Base-by-base conservation (phyloP, 2,329 filamentous ascomycete species). In the Teratosphaeriaceae sp. region DNA sequence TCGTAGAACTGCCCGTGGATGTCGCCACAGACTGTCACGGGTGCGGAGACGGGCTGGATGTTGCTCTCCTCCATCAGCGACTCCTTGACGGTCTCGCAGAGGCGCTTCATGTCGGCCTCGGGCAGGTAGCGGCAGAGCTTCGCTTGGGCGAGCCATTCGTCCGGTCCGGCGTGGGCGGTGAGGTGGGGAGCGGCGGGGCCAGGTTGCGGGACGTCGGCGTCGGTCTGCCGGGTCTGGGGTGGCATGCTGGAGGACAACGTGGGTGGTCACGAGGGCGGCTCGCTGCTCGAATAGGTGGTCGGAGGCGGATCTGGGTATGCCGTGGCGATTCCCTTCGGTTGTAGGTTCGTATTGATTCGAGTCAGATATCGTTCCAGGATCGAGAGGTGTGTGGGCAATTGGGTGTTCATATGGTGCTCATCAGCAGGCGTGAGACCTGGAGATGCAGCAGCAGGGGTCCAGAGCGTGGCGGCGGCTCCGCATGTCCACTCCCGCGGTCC, bases 1-100 rank as follows among this genome's bases (percentile, higher is more conserved):
- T 98, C 92, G 69, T 98, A 97, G 66, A 97, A 97, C 69, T 98
- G 92, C 57, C 92, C 92, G 68, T 98, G 92, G 50, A 98, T 97
- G 64, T 98, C 92, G 62, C 92, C 92, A 61, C 92, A 97, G 50
- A 98, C 85, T 4, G 92, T 98, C 50, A 98, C 92, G 5, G 92
- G 92, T 0, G 92, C 95, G 42, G 85, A 81, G 16, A 98, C 90
- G n/a, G 92, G 92, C 65, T 97, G 92, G 46, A 98, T 97, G 65
- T 98, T 98, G 52, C 89, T 96, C 70, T 98, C 92, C 75, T 98
- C 92, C 92, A 98, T 98, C 59, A 98, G 76, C 53, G 88, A 94
- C 69, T 97, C 92, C 73, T 98, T 98, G 48, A 97, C 92, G 63
- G 94, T 94, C 72, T 98, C 92, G 66, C 92, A 98, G 38, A 98